Evolutionary conservation across 2,329 filamentous ascomycete genomes (phyloP), one percentile per base, ranked within the genome.

Genomic region (Nothopassalora personata): DNA sequence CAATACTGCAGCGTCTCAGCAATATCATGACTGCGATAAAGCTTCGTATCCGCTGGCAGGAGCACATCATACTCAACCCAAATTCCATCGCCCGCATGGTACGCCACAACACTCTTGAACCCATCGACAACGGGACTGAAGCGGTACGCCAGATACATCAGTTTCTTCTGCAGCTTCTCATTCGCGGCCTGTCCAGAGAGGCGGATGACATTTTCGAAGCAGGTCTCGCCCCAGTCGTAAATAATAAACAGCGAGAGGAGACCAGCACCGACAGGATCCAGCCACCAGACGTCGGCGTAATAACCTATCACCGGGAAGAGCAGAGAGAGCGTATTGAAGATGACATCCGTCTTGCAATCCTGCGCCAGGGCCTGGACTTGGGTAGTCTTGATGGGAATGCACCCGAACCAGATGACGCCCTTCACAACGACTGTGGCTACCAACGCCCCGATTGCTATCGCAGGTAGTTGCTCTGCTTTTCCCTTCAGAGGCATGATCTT

Each of bases 231-330:
- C 86, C 86, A 88, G 72, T 88, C 86, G 71, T 82, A 84, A 65
- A 88, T 87, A 70, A 89, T 86, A 74, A 81, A 87, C 4, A 87
- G 71, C 0, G 85, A 87, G 0, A 89, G 76, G 0, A 87, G 66
- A 0, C 81, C 80, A 3, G 86, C 86, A 56, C 86, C 86, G 0
- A 81, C 75, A 6, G 81, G 81, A 68, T 89, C 86, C 13, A 89
- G 77, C 86, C 86, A 88, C 86, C 86, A 89, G 13, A 86, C 67
- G 27, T 82, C 70, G 4, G 81, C 76, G 52, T 81, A 76, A 64
- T 81, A 77, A 6, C 86, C 86, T 53, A 88, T 79, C 30, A 86
- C 74, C 0, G 84, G 84, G 65, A 86, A 87, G 8, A 85, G 75
- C 1, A 87, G 79, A 13, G 83, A 85, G 6, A 86, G 77, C 0